A percentile compares a stretch with the other conserved stretches of the same genome.
Evolutionary conservation across 441 rosid species (phyloP).

Genomic region (Populus hybrid): DNA sequence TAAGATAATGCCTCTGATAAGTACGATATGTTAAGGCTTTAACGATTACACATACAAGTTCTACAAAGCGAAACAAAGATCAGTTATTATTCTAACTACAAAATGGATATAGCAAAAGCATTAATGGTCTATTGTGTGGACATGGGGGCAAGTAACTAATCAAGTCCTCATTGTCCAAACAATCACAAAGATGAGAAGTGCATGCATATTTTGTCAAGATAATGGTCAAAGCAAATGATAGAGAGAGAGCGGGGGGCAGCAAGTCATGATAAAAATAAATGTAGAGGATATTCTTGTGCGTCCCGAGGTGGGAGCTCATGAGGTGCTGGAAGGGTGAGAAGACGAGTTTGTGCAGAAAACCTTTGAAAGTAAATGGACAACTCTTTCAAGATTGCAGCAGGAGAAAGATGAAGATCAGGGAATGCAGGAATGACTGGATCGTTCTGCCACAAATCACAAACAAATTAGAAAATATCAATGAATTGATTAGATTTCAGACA

Average conservation of each 20-base stretch:
- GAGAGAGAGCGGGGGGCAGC: background rate
- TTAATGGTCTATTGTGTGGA: background rate
- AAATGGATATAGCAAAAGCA: background rate
- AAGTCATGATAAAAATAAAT: background rate
- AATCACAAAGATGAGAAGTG: background rate
- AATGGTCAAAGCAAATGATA: background rate
- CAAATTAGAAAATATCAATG: constrained; percentile 6
- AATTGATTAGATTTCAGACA: constrained; percentile 12
- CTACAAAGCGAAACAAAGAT: constrained; percentile 8
- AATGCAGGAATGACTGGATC: constrained; percentile 98
- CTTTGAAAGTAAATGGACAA: constrained; percentile 79
- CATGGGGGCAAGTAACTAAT: background rate
- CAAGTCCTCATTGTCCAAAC: background rate
- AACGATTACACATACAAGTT: constrained; percentile 3
- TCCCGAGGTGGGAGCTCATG: constrained; percentile 93
- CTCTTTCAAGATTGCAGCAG: constrained; percentile 97
- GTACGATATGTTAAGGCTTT: constrained; percentile 70
- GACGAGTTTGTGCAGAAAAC: constrained; percentile 87
- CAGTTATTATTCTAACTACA: background rate
- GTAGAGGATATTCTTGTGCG: constrained; percentile 88
- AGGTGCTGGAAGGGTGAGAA: constrained; percentile 93
- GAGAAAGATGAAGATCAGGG: constrained; percentile 99
- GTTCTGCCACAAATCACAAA: constrained; percentile 83
- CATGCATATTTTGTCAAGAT: background rate
- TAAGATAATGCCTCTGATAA: constrained; percentile 94